Percentiles rank a stretch among this genome's conserved stretches.
These are phyloP conservation scores for Cairneyella variabilis DNA, from an alignment of 495 filamentous ascomycete species.

Conservation along the genomic window DNA sequence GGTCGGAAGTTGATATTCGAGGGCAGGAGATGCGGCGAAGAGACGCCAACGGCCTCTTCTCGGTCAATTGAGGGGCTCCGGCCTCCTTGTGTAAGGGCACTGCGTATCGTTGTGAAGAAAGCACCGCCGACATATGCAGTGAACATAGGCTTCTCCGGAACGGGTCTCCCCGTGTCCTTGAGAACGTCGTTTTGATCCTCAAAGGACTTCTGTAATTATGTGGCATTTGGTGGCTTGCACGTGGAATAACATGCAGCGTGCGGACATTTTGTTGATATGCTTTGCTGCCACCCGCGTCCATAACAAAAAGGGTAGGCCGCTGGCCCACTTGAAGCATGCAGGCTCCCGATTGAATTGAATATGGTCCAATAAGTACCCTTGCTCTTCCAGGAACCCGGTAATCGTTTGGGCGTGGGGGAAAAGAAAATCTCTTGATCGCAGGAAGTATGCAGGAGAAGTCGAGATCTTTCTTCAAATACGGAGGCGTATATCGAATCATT, in stretches of 20 bases:
- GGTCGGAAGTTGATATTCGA: neutral
- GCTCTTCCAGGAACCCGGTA: slow-evolving; percentile 14
- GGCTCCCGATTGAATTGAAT: slow-evolving; percentile 1
- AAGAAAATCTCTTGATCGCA: neutral
- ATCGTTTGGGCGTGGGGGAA: neutral
- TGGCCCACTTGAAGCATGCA: slow-evolving; percentile 14
- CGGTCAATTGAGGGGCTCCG: slow-evolving; percentile 3
- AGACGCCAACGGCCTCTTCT: slow-evolving; percentile 6
- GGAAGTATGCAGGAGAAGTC: neutral
- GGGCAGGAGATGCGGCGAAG: neutral
- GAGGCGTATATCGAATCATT: no score
- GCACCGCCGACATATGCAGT: neutral
- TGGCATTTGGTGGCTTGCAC: slow-evolving; percentile 8
- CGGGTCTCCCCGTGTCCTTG: slow-evolving; percentile 8
- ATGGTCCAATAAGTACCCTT: neutral
- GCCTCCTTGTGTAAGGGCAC: neutral
- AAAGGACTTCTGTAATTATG: slow-evolving; percentile 1
- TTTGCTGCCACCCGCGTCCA: slow-evolving; percentile 13
- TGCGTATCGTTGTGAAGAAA: neutral
- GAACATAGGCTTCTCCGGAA: slow-evolving; percentile 11
- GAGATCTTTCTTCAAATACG: neutral
- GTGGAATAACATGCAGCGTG: slow-evolving; percentile 14
- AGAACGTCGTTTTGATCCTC: slow-evolving; percentile 2
- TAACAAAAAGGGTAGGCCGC: slow-evolving; percentile 11
- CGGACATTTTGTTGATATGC: slow-evolving; percentile 18